Evolutionary conservation across 257 asterid genomes (phyloP), one percentile per base, ranked within the genome.

Genomic region (Przewalskia tangutica): DNA sequence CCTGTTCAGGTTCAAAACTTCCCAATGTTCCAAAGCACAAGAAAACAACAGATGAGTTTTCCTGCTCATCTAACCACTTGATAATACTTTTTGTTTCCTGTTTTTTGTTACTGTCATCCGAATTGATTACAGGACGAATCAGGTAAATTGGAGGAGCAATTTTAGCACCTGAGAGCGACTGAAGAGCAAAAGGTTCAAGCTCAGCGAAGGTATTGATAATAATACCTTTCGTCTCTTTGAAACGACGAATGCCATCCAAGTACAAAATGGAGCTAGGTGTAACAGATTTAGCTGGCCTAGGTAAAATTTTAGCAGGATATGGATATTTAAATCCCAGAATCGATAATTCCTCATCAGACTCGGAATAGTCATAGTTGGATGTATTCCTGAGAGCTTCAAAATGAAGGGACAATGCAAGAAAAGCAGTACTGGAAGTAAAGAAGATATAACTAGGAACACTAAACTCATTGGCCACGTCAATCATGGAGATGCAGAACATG

Each of bases 171-270:
- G 81, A 40, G 34, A 87, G 66, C 32, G 90, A 76, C 55, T 85
- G 77, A 42, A 90, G 34, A 11, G 88, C 84, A 66, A 16, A 34
- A 0, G 88, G 8, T 76, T 90, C 95, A 14, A 91, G 87, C 40
- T 88, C 93, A 13, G 58, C 51, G 44, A 90, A 91, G 0, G 92
- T 89, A 84, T 91, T 91, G 40, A 91, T 48, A 10, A 91, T 53
- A 2, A 91, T 81, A 2, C 92, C 95, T 62, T 80, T 89, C 0
- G 81, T 54, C 36, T 84, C 71, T 79, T 46, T 55, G 4, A 78
- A 55, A 55, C 82, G 82, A 34, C 55, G 18, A 14, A 59, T 59
- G 0, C 66, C 82, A 56, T 78, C 9, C 8, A 38, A 78, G 70
- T 55, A 78, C 66, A 78, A 17, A 42, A 5, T 78, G 4, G 82